Conservation (phyloP, 805 yeast genomes). For the Candida stauntonica region DNA sequence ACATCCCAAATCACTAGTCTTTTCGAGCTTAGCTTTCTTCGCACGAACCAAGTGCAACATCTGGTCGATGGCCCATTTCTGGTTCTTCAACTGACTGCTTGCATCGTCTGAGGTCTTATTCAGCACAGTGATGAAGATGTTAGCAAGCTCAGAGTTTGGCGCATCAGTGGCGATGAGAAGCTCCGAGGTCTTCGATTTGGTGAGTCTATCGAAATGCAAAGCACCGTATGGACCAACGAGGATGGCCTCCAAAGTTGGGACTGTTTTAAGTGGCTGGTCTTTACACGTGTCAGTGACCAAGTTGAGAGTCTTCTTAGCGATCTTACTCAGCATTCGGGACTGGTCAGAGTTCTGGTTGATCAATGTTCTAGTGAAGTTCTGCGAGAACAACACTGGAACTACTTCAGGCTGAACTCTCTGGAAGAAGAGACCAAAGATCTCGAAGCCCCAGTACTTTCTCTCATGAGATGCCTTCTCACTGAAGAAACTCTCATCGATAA, state of each 20-base stretch:
- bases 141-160: conserved; percentile 12
- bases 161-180: conserved; percentile 8
- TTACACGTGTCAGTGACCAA: conserved; percentile 38
- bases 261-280: conserved; percentile 32
- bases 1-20: conserved; percentile 26
- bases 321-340: conserved; percentile 61
- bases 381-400: conserved; percentile 41
- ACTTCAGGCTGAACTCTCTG: conserved; percentile 24
- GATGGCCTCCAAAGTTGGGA: conserved; percentile 32
- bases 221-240: conserved; percentile 47
- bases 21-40: conserved; percentile 32
- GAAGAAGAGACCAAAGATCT: conserved; percentile 54
- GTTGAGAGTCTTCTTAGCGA: conserved; percentile 51
- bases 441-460: conserved; percentile 82
- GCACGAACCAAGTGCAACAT: conserved; percentile 47
- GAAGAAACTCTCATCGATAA: conserved; percentile 78
- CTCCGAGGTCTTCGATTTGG: conserved; percentile 67
- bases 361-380: conserved; percentile 65
- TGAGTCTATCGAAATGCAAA: conserved; percentile 68
- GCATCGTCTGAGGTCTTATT: conserved; percentile 8
- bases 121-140: conserved; percentile 20
- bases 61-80: conserved; percentile 57
- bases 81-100: conserved; percentile 19
- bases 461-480: conserved; percentile 75
- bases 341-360: conserved; percentile 71